Base-by-base conservation (phyloP, 768 basidiomycete genomes). In the Termitomyces sp. region DNA sequence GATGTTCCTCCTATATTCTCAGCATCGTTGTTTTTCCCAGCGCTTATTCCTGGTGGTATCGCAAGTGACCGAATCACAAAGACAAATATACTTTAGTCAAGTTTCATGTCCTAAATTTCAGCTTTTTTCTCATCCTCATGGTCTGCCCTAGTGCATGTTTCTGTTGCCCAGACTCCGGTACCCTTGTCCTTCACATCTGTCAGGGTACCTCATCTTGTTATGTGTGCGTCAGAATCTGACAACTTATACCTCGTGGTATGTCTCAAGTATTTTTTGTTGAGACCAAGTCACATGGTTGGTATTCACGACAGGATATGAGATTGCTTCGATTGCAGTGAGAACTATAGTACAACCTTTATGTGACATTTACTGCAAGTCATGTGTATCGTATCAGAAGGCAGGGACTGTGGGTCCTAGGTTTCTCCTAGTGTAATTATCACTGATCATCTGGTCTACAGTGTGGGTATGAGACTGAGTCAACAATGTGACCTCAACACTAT, bases 401-500 rank as follows among this genome's bases (percentile, higher is more conserved):
- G 28, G n/a, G 2, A 3, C 37, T 4, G 24, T 31, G 24, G 18
- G 41, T 53, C 13, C 44, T 20, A 50, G 39, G 12, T 39, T 13
- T 26, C 9, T 52, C 15, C 5, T 18, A 8, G 2, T 8, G 10
- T n/a, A 22, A 1, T 26, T 45, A 8, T 46, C 28, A 28, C 4
- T 55, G 48, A 37, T 57, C 56, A 61, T 61, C 48, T 55, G 60
- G 20, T 3, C 13, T 6, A 34, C 29, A 42, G 28, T 45, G 39
- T 44, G 51, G 13, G 24, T 18, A 31, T 54, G 31, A 24, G 4
- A 9, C 22, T 16, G 2, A 0, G 24, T 33, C 24, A 18, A 37
- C 54, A 51, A 51, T 55, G 60, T 60, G 60, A 51, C 44, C 42
- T 28, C 26, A 18, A 41, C 15, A 3, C 8, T 28, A 9, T 28